Evolutionary conservation across 2,329 filamentous ascomycete genomes (phyloP).

Genomic region (Fusarium udum): DNA sequence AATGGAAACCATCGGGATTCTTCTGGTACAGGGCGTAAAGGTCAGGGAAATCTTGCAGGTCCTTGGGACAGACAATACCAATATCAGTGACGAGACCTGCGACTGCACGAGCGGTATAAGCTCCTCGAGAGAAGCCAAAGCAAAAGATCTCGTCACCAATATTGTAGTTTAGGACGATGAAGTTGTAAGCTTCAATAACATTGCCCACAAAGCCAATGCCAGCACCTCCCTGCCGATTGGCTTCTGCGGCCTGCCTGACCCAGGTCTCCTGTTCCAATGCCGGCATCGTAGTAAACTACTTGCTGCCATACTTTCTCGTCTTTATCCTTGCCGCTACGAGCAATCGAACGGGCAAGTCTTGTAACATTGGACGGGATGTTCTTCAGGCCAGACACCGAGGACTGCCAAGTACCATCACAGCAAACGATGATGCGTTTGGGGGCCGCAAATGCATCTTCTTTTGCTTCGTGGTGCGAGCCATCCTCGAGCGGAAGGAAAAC

Average conservation of each 20-base stretch:
- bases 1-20: conserved; percentile 30
- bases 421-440: conserved; percentile 47
- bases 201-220: conserved; percentile 45
- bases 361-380: conserved; percentile 48
- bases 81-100: conserved; percentile 44
- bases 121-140: conserved; percentile 50
- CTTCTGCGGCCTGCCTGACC: conserved; percentile 21
- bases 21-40: conserved; percentile 41
- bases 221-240: conserved; percentile 34
- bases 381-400: conserved; percentile 37
- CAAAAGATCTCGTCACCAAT: conserved; percentile 47
- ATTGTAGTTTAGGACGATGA: conserved; percentile 49
- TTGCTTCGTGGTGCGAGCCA: conserved; percentile 28
- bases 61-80: conserved; percentile 40
- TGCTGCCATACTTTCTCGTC: conserved; percentile 47
- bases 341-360: conserved; percentile 46
- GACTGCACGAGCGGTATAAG: conserved; percentile 51
- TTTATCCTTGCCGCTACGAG: conserved; percentile 37
- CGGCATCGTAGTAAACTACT: conserved; percentile 51
- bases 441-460: conserved; percentile 11
- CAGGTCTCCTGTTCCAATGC: conserved; percentile 44
- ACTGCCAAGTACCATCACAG: conserved; percentile 52
- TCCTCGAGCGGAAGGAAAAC: conserved; percentile 26
- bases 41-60: conserved; percentile 41
- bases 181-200: conserved; percentile 50